These are phyloP conservation scores for Achlya hypogyna DNA, from an alignment of 352 stramenopile genomes.

Conservation along the genomic window DNA sequence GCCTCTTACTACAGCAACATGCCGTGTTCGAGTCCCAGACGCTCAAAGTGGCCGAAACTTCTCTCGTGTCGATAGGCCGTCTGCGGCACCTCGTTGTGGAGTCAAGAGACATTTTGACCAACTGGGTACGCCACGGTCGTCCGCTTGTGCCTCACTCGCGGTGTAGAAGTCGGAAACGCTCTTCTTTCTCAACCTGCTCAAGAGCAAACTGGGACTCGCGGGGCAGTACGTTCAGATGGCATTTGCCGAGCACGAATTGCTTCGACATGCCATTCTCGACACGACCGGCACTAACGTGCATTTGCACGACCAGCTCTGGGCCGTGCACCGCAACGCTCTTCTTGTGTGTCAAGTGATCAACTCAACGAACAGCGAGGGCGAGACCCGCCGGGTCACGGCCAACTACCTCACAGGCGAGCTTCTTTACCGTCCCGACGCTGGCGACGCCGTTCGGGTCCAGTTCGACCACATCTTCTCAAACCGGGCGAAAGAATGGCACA, in stretches of 20 bases:
- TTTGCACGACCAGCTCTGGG: constrained; percentile 66
- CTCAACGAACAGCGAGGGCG: background rate
- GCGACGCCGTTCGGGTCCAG: constrained; percentile 33
- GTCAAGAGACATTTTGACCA: constrained; percentile 13
- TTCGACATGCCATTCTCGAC: constrained; percentile 33
- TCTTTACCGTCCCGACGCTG: constrained; percentile 29
- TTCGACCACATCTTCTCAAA: constrained; percentile 61
- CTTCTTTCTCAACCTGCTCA: background rate
- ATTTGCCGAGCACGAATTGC: constrained; percentile 41
- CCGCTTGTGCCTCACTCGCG: background rate
- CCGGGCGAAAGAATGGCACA: constrained; percentile 45
- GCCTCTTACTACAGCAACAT: background rate
- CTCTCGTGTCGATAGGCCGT: background rate
- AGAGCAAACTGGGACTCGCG: background rate
- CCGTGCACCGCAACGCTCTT: constrained; percentile 38
- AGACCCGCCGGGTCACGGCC: constrained; percentile 5
- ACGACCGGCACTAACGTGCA: constrained; percentile 43
- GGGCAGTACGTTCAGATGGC: constrained; percentile 34
- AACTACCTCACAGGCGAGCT: constrained; percentile 55
- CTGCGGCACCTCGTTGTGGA: background rate
- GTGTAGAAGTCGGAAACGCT: constrained; percentile 17
- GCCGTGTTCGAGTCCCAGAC: background rate
- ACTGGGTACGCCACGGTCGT: background rate
- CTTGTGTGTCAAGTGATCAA: constrained; percentile 47
- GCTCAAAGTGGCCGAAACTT: background rate